Base-by-base conservation (phyloP, 2,329 filamentous ascomycete genomes). In the Exophiala xenobiotica region DNA sequence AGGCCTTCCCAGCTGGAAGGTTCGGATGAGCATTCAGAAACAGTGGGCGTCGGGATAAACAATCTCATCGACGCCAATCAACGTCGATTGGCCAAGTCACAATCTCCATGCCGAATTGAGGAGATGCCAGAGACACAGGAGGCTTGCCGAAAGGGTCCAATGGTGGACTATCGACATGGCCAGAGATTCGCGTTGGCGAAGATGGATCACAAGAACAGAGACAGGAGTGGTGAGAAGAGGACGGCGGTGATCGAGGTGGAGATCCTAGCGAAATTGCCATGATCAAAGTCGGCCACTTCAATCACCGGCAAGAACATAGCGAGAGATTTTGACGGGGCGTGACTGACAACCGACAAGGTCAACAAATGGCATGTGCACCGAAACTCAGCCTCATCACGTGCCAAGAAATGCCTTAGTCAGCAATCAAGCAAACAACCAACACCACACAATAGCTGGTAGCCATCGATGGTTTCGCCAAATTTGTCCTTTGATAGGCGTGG, bases 351-450 rank as follows among this genome's bases (percentile, higher is more conserved):
- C n/a, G n/a, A n/a, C n/a, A n/a, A n/a, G n/a, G n/a, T n/a, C n/a
- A n/a, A n/a, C n/a, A n/a, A n/a, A n/a, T n/a, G n/a, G n/a, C n/a
- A n/a, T n/a, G n/a, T n/a, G n/a, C n/a, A n/a, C n/a, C n/a, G n/a
- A n/a, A n/a, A n/a, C n/a, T n/a, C n/a, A 35, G 31, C 31, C 31
- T 35, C 31, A 16, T 35, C 31, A 35, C 31, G 31, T 35, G 31
- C 31, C n/a, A n/a, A n/a, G n/a, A 14, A 4, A 14, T 16, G 31
- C 18, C 31, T 22, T 39, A 24, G 23, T 27, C 44, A 33, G 40
- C n/a, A n/a, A n/a, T n/a, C n/a, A n/a, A n/a, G n/a, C n/a, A n/a
- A n/a, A n/a, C n/a, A n/a, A n/a, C n/a, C n/a, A n/a, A n/a, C n/a
- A n/a, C n/a, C n/a, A n/a, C n/a, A n/a, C n/a, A n/a, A n/a, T n/a